Evolutionary conservation across 1,284 basidiomycete species (phyloP).

Genomic region (Ceratobasidium sp.): DNA sequence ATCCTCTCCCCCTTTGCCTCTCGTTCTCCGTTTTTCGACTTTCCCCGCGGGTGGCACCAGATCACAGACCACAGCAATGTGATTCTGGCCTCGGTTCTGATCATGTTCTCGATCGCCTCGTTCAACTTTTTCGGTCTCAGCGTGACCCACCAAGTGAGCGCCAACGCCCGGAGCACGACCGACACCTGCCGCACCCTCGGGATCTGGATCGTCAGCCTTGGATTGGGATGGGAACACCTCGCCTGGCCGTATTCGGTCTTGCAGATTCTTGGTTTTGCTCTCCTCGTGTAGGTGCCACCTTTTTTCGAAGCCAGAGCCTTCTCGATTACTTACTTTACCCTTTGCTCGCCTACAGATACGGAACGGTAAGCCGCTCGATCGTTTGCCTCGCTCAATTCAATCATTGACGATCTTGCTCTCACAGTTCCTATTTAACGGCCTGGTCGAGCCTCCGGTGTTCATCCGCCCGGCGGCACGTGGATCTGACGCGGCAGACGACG

Average conservation of each 20-base stretch:
- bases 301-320: conserved; percentile 19
- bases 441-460: conserved; percentile 68
- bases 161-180: conserved; percentile 86
- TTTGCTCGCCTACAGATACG: conserved; percentile 46
- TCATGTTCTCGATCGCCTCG: conserved; percentile 83
- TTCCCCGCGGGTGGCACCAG: conserved; percentile 88
- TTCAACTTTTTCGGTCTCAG: conserved; percentile 97
- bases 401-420: conserved; percentile 24
- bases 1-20: conserved; percentile 67
- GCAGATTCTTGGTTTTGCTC: conserved; percentile 86
- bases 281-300: conserved; percentile 75
- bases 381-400: conserved; percentile 41
- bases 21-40: conserved; percentile 87
- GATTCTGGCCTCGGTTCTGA: conserved; percentile 75
- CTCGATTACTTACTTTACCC: conserved; percentile 52
- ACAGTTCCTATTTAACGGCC: conserved; percentile 79
- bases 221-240: conserved; percentile 91
- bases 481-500: conserved; percentile 56
- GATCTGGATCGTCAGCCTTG: conserved; percentile 88
- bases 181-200: conserved; percentile 95
- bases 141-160: conserved; percentile 88
- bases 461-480: conserved; percentile 54
- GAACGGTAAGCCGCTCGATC: conserved; percentile 48
- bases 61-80: conserved; percentile 82
- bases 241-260: conserved; percentile 82